phyloP scores from a whole-genome alignment of 208 protist species.

The Acanthamoeba culbertsoni region DNA sequence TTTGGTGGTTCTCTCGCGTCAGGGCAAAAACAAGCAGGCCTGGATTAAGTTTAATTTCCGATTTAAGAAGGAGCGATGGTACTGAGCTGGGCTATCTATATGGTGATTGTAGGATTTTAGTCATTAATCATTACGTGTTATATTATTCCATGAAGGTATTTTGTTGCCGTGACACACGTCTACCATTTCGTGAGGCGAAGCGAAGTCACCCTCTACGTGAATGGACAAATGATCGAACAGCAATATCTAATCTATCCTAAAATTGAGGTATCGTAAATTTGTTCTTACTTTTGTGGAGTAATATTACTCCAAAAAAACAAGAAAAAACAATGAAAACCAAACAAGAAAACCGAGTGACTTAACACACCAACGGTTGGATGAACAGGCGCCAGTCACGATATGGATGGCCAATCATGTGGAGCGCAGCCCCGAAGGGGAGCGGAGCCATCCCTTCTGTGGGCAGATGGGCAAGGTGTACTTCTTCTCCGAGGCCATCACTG shows the following conservation, averaged over 20 bases:
- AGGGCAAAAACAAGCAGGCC: constrained; percentile 1
- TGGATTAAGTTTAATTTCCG: constrained; percentile 55
- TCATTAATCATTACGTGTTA: not conserved
- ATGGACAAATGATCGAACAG: constrained; percentile 13
- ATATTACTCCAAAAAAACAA: too few species aligned
- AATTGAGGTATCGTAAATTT: constrained; percentile 10
- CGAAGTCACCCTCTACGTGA: constrained; percentile 47
- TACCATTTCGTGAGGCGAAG: constrained; percentile 49
- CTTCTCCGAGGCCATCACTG: not conserved
- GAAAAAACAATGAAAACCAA: too few species aligned
- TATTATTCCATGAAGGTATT: not conserved
- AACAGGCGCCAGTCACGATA: not conserved
- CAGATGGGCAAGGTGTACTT: constrained; percentile 54
- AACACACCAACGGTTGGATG: not conserved
- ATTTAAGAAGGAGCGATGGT: constrained; percentile 23
- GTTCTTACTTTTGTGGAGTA: not conserved
- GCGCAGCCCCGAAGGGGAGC: not conserved
- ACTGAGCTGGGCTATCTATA: not conserved
- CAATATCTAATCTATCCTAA: constrained; percentile 50
- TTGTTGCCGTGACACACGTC: constrained; percentile 29
- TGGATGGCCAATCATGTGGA: constrained; percentile 32
- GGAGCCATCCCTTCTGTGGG: constrained; percentile 34
- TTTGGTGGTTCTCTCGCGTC: constrained; percentile 10
- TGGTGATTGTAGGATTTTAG: too few species aligned
- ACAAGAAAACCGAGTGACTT: not conserved